phyloP scores from a whole-genome alignment of 2,329 filamentous ascomycete genomes.

The Aspergillus latus region DNA sequence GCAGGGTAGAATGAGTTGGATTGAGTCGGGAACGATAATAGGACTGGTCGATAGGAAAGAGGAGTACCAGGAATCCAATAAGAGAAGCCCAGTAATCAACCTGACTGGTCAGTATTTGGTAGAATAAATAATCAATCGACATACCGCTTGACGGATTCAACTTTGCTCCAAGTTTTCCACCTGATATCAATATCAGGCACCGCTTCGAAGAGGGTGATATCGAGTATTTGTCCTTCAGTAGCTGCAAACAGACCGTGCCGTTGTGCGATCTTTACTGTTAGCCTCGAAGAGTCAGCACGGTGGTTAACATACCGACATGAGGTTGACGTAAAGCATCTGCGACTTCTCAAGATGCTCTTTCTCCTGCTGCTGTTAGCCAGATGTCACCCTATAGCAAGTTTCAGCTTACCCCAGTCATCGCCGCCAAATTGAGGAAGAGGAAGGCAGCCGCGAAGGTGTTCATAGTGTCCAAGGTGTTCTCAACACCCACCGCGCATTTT shows the following conservation, averaged over 20 bases:
- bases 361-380: conserved; percentile 29
- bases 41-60: conserved; percentile 50
- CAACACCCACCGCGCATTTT: conserved; percentile 41
- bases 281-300: neutral
- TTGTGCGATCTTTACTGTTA: conserved; percentile 42
- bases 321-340: conserved; percentile 53
- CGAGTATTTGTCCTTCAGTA: conserved; percentile 46
- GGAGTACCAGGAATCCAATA: conserved; percentile 51
- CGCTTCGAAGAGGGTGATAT: conserved; percentile 43
- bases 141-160: conserved; percentile 52
- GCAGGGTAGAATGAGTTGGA: conserved; percentile 49
- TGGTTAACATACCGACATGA: conserved; percentile 41
- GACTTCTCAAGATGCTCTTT: conserved; percentile 48
- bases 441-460: conserved; percentile 50
- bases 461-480: conserved; percentile 44
- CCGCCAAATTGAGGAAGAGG: conserved; percentile 51
- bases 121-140: neutral
- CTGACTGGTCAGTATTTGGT: conserved; percentile 20
- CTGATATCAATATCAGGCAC: conserved; percentile 47
- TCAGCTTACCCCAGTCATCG: conserved; percentile 45
- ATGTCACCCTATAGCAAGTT: neutral
- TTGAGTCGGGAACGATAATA: conserved; percentile 47
- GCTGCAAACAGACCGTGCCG: conserved; percentile 52
- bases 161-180: conserved; percentile 55
- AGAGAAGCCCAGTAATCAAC: conserved; percentile 49